Evolutionary conservation across 371 early-diverging fungal genomes (phyloP), one percentile per base, ranked within the genome.

Genomic region (Syncephalastrum monosporum): DNA sequence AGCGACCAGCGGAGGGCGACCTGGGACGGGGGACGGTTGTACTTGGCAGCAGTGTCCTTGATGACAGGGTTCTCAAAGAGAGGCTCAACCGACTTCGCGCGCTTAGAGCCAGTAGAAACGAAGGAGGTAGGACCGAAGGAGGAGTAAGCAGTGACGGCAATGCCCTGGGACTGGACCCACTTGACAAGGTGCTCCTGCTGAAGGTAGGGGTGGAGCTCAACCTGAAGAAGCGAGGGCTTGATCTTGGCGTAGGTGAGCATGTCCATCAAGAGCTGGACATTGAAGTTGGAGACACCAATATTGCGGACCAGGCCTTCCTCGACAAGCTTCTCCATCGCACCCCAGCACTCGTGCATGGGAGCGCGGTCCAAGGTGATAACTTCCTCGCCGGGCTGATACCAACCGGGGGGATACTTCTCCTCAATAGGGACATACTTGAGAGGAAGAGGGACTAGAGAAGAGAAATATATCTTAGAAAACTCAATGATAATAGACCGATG

Each of bases 161-260:
- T 68, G 43, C 76, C 74, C 56, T 79, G 61, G 45, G 61, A 54
- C 55, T 80, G 63, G n/a, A 68, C 74, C 61, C 63, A 64, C 16
- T 61, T 16, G 46, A 65, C 56, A 19, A 33, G 45, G 4, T 66
- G 65, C 10, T 69, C 57, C 55, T 89, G 89, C 45, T 79, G 81
- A 27, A 88, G 68, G 60, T 87, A 85, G 4, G 90, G 90, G 60
- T 88, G 86, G n/a, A 82, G 65, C 60, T 90, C 85, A 46, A 81
- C 68, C 72, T 93, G 91, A 15, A 74, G 60, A 56, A 79, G 69
- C 0, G 75, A 60, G 27, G 78, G 80, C 46, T 59, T 65, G 59
- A 81, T 65, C 53, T 70, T 72, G 29, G 76, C 79, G 56, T 79
- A 78, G 1, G 71, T 65, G 38, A 81, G 51, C 45, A 81, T 47